Conservation (phyloP, 495 filamentous ascomycete genomes). For the Trichocladium antarcticum region DNA sequence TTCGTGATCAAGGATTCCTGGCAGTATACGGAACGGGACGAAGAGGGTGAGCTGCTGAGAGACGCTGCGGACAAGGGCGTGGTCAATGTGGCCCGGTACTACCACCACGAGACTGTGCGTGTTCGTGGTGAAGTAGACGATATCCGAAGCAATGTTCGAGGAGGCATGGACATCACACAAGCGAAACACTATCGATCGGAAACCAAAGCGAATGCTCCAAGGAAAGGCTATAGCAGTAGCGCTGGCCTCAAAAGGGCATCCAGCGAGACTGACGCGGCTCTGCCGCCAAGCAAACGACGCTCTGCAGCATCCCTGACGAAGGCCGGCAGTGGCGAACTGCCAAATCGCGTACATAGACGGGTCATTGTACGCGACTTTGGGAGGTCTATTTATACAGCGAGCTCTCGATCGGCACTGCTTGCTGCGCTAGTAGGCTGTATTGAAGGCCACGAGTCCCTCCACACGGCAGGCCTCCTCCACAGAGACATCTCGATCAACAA, state of each 20-base stretch:
- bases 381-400: neutral
- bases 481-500: conserved; percentile 31
- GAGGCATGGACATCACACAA: conserved; percentile 26
- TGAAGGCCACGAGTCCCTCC: conserved; percentile 4
- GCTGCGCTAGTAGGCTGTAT: conserved; percentile 31
- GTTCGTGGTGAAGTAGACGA: conserved; percentile 26
- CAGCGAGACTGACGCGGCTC: conserved; percentile 19
- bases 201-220: neutral
- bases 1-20: conserved; percentile 43
- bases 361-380: conserved; percentile 2
- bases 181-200: conserved; percentile 22
- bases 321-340: neutral
- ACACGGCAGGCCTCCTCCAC: conserved; percentile 18
- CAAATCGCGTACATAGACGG: neutral
- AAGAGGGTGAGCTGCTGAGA: conserved; percentile 30
- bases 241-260: conserved; percentile 27
- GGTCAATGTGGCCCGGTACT: neutral
- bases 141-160: conserved; percentile 23
- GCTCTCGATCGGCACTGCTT: conserved; percentile 23
- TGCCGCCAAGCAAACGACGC: conserved; percentile 30
- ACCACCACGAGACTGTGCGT: conserved; percentile 32
- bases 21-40: conserved; percentile 36
- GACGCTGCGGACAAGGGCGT: neutral
- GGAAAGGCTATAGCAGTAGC: neutral
- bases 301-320: conserved; percentile 25